Base-by-base conservation (phyloP, 2,329 filamentous ascomycete species). In the Fusarium nodosum region DNA sequence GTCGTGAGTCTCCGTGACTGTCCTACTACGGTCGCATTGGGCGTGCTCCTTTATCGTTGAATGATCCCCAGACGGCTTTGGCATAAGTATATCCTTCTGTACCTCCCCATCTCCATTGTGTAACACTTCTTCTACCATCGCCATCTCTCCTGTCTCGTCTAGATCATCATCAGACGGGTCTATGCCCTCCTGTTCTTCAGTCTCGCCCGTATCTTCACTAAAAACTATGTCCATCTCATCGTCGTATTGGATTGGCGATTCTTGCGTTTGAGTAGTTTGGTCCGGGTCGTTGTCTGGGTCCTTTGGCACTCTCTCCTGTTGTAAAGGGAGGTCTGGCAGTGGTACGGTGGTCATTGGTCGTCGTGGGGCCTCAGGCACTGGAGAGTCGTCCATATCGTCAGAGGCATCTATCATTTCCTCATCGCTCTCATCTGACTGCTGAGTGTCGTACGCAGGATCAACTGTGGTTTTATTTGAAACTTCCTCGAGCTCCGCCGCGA, bases 341-440 rank as follows among this genome's bases (percentile, higher is more conserved):
- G 6, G 10, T 24, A 9, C n/a, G 6, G 16, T 15, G 46, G 46
- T 16, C 28, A 30, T 30, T 30, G 8, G 8, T 2, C 28, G 28
- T 18, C 11, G 3, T 33, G 8, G 4, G n/a, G 7, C 9, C n/a
- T 33, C 20, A 22, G 26, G 20, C 15, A n/a, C 33, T 0, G 4
- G n/a, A 30, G 0, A 16, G 7, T 34, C 30, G 22, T 42, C 15
- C 1, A 42, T 24, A 24, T 42, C 53, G 1, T 33, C 20, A 6
- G 22, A 20, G 9, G 18, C 33, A 22, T 63, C 60, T 8, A 44
- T 18, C 20, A 46, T 56, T 8, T 56, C 58, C 15, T 44, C 24
- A 4, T 56, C 30, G 3, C 13, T 44, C 16, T 42, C 39, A 2
- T 24, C 20, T 13, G 22, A 20, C 10, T 15, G 2, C 12, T 20